Evolutionary conservation across 495 filamentous ascomycete genomes (phyloP), one percentile per base, ranked within the genome.

Genomic region (Cudoniella acicularis): DNA sequence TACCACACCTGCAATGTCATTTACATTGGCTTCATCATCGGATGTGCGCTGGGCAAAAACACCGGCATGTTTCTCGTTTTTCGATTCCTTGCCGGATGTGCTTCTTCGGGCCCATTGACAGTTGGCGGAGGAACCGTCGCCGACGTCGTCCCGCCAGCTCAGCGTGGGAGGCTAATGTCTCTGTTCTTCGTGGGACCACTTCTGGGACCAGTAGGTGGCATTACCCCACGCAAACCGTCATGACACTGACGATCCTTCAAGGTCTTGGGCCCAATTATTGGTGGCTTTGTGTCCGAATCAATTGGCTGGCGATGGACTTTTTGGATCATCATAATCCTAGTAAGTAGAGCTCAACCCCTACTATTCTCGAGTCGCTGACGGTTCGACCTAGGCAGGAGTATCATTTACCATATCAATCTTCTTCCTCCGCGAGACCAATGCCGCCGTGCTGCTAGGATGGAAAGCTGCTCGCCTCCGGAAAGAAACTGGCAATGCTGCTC

Each of bases 271-370:
- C 84, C 84, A 2, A 71, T 86, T 16, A 69, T 69, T n/a, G 84
- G 82, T 2, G 83, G 83, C 11, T 82, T 76, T 61, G 55, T 80
- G 18, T 64, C 81, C 0, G 67, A 85, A 59, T 78, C 74, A 0
- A 77, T 77, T 36, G 84, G 84, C 1, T 88, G 86, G 86, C 70
- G 84, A 59, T 88, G 86, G 84, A 75, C 79, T 0, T 84, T 85
- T 53, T 86, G 81, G 77, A 64, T 85, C 0, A 58, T 85, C 20
- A 67, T 75, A 17, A 85, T 82, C 4, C 20, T 52, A 30, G 59
- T 61, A 30, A 56, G 60, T 50, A n/a, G n/a, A n/a, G n/a, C n/a
- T 46, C 17, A 6, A 21, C 43, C 6, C 6, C 41, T 48, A 48
- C 42, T 54, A 26, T 41, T 54, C 11, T 50, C 24, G 50, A 54